Base-by-base conservation (phyloP, 768 basidiomycete genomes). In the Dioszegia hungarica region DNA sequence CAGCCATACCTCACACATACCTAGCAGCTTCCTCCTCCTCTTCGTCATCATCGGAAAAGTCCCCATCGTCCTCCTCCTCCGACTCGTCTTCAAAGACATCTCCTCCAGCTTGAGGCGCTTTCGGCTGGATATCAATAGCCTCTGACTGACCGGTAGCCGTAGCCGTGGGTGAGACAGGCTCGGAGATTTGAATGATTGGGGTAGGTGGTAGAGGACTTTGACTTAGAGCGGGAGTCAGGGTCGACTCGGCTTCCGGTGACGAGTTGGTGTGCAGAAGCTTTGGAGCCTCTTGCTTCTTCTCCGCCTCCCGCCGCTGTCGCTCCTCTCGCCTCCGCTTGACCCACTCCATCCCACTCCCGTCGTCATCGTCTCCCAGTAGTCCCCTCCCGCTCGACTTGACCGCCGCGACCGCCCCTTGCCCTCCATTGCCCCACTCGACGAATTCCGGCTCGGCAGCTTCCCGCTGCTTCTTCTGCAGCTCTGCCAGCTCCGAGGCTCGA, bases 291-390 rank as follows among this genome's bases (percentile, higher is more conserved):
- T 15, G 36, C 34, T 46, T 47, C 20, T 17, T 28, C 33, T 80
- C 76, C 66, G 48, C 34, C 46, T 56, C 52, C 54, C 68, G 75
- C 54, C 75, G 75, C 64, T 83, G 82, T 14, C 81, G 75, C 66
- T 80, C 77, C 68, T 84, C 85, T 63, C 82, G 78, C 38, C 90
- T 73, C 60, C 75, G 78, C 77, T 80, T 83, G 24, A 92, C 81
- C 90, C 90, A 93, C 0, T 81, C 84, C 84, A 91, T 86, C 10
- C 90, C 90, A 73, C 86, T 87, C 1, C 89, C 89, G 62, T 91
- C 90, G 57, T 88, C 89, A 62, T 91, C 90, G 57, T 90, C 87
- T 0, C 82, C 83, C 6, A 51, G 24, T 12, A 38, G 14, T 25
- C 57, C 19, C n/a, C 57, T 11, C 4, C 49, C 41, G 17, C 28